Percentiles rank a stretch among this genome's conserved stretches.
Evolutionary conservation across 371 early-diverging fungal species (phyloP).

Genomic region (Mucor mucedo): DNA sequence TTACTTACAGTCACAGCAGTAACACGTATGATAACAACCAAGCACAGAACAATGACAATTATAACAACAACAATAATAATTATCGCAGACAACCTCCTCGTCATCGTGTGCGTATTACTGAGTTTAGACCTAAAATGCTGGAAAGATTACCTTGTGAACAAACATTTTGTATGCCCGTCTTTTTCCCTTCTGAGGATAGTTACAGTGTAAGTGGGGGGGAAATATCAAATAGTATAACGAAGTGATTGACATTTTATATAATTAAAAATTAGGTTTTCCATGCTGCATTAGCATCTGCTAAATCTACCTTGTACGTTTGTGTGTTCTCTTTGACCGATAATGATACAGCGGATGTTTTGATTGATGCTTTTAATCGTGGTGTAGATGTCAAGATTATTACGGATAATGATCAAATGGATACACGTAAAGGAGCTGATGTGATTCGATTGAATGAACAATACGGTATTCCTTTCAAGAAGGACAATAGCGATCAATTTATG

Average conservation of each 20-base stretch:
- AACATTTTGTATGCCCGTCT: conserved; percentile 57
- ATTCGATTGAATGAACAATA: conserved; percentile 45
- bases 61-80: background rate
- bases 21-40: conserved; percentile 8
- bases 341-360: conserved; percentile 55
- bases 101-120: conserved; percentile 6
- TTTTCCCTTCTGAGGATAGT: conserved; percentile 60
- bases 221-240: background rate
- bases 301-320: conserved; percentile 57
- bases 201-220: conserved; percentile 27
- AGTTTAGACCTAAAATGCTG: conserved; percentile 25
- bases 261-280: conserved; percentile 46
- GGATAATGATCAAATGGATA: conserved; percentile 66
- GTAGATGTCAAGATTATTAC: conserved; percentile 62
- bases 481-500: conserved; percentile 60
- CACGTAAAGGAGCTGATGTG: conserved; percentile 56
- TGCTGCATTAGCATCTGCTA: conserved; percentile 52
- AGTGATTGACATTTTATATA: conserved; percentile 39
- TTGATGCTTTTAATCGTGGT: conserved; percentile 58
- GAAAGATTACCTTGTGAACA: conserved; percentile 20
- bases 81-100: conserved; percentile 12
- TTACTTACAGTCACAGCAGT: conserved; percentile 5
- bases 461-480: conserved; percentile 52
- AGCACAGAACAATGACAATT: conserved; percentile 5
- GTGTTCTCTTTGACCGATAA: conserved; percentile 66